These are phyloP conservation scores for Nepenthes mirabilis DNA, from an alignment of 148 eudicot species.

Conservation along the genomic window DNA sequence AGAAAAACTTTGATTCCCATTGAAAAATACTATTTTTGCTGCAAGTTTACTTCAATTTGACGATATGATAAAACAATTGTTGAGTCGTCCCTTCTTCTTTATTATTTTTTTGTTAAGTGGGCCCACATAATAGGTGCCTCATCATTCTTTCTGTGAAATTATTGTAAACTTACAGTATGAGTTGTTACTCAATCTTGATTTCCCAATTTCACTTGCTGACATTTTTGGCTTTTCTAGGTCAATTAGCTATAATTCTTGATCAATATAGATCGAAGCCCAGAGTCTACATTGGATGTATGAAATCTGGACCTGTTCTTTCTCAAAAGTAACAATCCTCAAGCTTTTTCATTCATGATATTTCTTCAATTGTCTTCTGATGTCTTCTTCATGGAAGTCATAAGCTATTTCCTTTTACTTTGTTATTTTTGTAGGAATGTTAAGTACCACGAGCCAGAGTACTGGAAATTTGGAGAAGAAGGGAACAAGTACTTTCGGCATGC, in stretches of 20 bases:
- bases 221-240: conserved; percentile 29
- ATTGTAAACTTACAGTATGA: too few species aligned
- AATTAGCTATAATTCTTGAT: conserved; percentile 76
- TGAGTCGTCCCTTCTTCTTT: too few species aligned
- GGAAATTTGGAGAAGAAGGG: conserved; percentile 98
- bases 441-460: conserved; percentile 92
- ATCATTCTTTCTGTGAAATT: too few species aligned
- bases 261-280: conserved; percentile 80
- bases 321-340: conserved; percentile 44
- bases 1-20: background rate
- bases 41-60: too few species aligned
- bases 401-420: background rate
- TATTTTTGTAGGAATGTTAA: conserved; percentile 52
- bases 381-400: background rate
- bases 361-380: background rate
- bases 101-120: too few species aligned
- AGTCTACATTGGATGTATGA: conserved; percentile 93
- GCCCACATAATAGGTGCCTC: too few species aligned
- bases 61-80: too few species aligned
- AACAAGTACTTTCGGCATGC: conserved; percentile 95
- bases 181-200: too few species aligned
- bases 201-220: background rate
- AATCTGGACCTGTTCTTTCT: conserved; percentile 91
- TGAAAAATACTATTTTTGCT: too few species aligned
- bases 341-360: conserved; percentile 1